Conservation (phyloP, 371 early-diverging fungal genomes). For the Lichtheimia hyalospora region DNA sequence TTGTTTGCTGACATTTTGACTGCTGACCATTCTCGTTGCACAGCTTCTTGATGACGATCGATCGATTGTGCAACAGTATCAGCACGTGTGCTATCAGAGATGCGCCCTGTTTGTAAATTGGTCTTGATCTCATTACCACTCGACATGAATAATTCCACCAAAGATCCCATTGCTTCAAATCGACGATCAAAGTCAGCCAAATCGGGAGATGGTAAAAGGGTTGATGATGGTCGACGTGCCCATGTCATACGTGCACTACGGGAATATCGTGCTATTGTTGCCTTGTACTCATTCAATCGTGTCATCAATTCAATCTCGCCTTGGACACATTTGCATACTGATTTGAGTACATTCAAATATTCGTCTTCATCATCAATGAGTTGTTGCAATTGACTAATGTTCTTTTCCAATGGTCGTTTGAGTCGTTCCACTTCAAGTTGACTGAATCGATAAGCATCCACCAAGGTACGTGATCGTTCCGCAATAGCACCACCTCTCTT, state of each 20-base stretch:
- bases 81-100: conserved; percentile 11
- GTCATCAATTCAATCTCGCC: conserved; percentile 27
- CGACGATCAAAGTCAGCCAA: conserved; percentile 33
- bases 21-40: conserved; percentile 33
- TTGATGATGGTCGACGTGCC: not conserved
- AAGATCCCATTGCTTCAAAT: conserved; percentile 26
- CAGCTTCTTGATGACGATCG: conserved; percentile 30
- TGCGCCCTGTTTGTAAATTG: not conserved
- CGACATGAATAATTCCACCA: conserved; percentile 23
- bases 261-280: conserved; percentile 17
- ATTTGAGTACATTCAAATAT: conserved; percentile 32
- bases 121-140: conserved; percentile 22
- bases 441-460: conserved; percentile 20
- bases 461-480: conserved; percentile 24
- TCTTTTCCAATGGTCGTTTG: conserved; percentile 23
- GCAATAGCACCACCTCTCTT: conserved; percentile 20
- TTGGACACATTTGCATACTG: conserved; percentile 24
- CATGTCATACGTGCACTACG: conserved; percentile 17
- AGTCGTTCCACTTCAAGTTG: conserved; percentile 18
- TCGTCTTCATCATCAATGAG: conserved; percentile 29
- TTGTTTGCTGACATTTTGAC: conserved; percentile 37
- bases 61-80: conserved; percentile 28
- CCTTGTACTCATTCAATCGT: conserved; percentile 28
- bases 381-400: conserved; percentile 22
- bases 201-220: conserved; percentile 30